Evolutionary conservation across 106 monocot species (phyloP).

Genomic region (Acorus calamus): DNA sequence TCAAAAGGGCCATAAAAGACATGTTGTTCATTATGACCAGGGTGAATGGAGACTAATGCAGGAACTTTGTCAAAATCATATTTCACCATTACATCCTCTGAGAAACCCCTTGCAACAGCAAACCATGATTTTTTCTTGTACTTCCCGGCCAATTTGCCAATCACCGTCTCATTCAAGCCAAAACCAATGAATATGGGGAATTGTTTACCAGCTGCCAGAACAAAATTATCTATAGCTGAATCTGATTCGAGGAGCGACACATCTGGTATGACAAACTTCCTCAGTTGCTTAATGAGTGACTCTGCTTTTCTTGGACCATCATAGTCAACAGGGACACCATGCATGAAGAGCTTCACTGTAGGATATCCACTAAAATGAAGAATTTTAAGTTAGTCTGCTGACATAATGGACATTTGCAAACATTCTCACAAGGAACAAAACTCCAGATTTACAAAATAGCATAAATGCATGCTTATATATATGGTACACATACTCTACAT

Average conservation of each 20-base stretch:
- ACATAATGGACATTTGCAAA: too few relatives aligned
- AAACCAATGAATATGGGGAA: conserved; percentile 97
- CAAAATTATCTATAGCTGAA: conserved; percentile 49
- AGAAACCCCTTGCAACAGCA: conserved; percentile 79
- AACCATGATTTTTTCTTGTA: conserved; percentile 96
- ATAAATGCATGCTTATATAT: too few relatives aligned
- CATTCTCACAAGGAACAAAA: too few relatives aligned
- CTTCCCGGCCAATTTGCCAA: conserved; percentile 45
- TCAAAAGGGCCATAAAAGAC: conserved; percentile 98
- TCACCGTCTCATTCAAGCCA: conserved; percentile 62
- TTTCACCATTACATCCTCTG: conserved; percentile 77
- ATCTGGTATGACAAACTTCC: conserved; percentile 86
- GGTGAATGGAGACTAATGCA: conserved; percentile 73
- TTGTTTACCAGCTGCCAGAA: conserved; percentile 57
- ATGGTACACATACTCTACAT: conserved; percentile 61
- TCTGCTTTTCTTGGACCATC: conserved; percentile 84
- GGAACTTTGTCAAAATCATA: conserved; percentile 97
- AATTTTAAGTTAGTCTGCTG: not conserved
- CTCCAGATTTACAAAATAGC: too few relatives aligned
- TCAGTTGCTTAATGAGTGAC: conserved; percentile 58
- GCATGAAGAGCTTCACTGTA: conserved; percentile 82
- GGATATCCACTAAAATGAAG: conserved; percentile 76
- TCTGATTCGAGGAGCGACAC: conserved; percentile 69
- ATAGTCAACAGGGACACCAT: conserved; percentile 79
- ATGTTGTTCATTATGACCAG: conserved; percentile 71